Evolutionary conservation across 768 basidiomycete species (phyloP), one percentile per base, ranked within the genome.

Genomic region (Tylopilus plumbeoviolaceoides): DNA sequence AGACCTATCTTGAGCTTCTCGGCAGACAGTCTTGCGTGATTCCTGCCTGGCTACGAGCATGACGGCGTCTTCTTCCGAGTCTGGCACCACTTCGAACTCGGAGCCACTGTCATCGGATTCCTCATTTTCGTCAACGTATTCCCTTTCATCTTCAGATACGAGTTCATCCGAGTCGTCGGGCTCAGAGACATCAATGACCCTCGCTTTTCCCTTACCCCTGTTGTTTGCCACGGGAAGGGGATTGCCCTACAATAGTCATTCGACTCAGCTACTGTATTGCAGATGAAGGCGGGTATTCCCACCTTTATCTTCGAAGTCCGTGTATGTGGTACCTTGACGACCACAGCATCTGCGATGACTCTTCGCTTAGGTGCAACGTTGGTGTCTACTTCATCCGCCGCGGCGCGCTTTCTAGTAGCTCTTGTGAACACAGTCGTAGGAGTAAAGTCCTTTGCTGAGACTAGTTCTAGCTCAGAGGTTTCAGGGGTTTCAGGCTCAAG

Each of bases 11-110:
- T 63, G 51, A 60, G 55, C 51, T 59, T 67, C 55, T 28, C 52
- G 58, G 7, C 63, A 66, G 23, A 67, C 69, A 51, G 64, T 69
- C 52, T 74, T 71, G 48, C 81, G 64, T 20, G 89, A 91, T 54
- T 73, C 60, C 50, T 74, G 69, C 38, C 87, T 74, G 27, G 84
- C 87, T 21, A 74, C 76, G 15, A 90, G 36, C 82, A 87, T 78
- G 20, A 81, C 50, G 0, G 53, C 14, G 15, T 17, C 59, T 17
- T 73, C 59, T 31, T 75, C 72, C 40, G 73, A 73, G 23, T 74
- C 73, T 18, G 69, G 47, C 3, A 59, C 65, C 14, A 69, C 64
- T 39, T 78, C 71, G 57, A 84, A 87, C 51, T 85, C 85, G 38
- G 87, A 87, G 25, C 75, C 83, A 53, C 68, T 69, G 49, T 73